A percentile compares a stretch with the other conserved stretches of the same genome.
These are phyloP conservation scores for Sextonia rubra DNA, from an alignment of 164 flowering plant species.

Conservation along the genomic window DNA sequence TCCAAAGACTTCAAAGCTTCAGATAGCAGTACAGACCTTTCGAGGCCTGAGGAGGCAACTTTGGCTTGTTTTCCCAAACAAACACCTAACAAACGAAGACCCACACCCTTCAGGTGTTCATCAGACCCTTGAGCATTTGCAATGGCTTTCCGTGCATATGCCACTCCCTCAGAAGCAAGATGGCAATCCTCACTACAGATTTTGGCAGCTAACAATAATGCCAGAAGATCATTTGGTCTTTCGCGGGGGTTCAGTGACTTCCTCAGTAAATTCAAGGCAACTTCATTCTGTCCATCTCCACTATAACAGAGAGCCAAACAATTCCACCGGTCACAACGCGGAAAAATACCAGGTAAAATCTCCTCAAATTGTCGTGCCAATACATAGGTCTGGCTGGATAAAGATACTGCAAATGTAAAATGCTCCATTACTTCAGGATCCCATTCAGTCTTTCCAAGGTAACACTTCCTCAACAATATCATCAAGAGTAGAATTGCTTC, in stretches of 20 bases:
- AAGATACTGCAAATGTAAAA: conserved; percentile 75
- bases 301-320: conserved; percentile 69
- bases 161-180: conserved; percentile 82
- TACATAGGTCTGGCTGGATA: conserved; percentile 68
- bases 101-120: conserved; percentile 70
- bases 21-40: conserved; percentile 75
- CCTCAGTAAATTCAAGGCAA: conserved; percentile 74
- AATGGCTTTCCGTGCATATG: conserved; percentile 69
- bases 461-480: conserved; percentile 69
- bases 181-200: conserved; percentile 66
- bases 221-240: conserved; percentile 57
- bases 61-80: conserved; percentile 82
- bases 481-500: conserved; percentile 84
- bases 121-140: conserved; percentile 36
- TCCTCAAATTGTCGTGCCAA: conserved; percentile 79
- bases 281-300: conserved; percentile 55
- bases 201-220: conserved; percentile 72
- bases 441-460: conserved; percentile 66
- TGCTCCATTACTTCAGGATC: conserved; percentile 88
- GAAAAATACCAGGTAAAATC: conserved; percentile 69
- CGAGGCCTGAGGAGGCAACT: conserved; percentile 66
- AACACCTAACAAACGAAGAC: conserved; percentile 69
- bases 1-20: conserved; percentile 81
- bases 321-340: conserved; percentile 81
- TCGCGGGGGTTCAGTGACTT: conserved; percentile 73